Evolutionary conservation across 192 early-diverging fungal species (phyloP), one percentile per base, ranked within the genome.

Genomic region (Backusella australiensis): DNA sequence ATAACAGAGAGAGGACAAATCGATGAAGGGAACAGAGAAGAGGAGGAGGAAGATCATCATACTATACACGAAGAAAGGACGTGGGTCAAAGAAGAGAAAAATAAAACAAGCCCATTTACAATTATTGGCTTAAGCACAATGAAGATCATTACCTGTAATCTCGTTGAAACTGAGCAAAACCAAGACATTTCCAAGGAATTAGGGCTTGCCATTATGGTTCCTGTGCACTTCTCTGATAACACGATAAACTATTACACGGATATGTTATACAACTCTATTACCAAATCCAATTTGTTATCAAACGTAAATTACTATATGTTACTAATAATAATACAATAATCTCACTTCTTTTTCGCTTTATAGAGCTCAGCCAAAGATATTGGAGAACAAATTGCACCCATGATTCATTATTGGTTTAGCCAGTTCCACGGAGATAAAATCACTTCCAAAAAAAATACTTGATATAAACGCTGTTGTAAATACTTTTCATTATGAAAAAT

Each of bases 71-170:
- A 69, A 23, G 38, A 39, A 41, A 69, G 35, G 7, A 23, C 36
- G 6, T 38, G 56, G 56, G 4, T 32, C 2, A 63, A 63, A 63
- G 11, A 14, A 11, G 56, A 29, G 21, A 63, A 63, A 63, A 63
- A 14, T 11, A 4, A 63, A 2, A 14, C 21, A 4, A 63, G 11
- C 8, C 68, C 68, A 7, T 69, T 41, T 69, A 38, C 68, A 69
- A 69, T 69, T 38, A 69, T 69, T 36, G 68, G 68, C 8, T 39
- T 69, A 29, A 38, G 39, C n/a, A 69, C 68, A 36, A 69, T 69
- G 68, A 69, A 69, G 35, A 39, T 69, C 19, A 38, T 39, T 36
- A 38, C 21, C 7, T 69, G 68, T 35, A 39, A 69, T 69, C 21
- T 38, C 21, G 36, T 69, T 21, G 19, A 69, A 11, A 12, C 11